Evolutionary conservation across 169 alveolate genomes (phyloP).

Genomic region (Plasmodium gonderi): DNA sequence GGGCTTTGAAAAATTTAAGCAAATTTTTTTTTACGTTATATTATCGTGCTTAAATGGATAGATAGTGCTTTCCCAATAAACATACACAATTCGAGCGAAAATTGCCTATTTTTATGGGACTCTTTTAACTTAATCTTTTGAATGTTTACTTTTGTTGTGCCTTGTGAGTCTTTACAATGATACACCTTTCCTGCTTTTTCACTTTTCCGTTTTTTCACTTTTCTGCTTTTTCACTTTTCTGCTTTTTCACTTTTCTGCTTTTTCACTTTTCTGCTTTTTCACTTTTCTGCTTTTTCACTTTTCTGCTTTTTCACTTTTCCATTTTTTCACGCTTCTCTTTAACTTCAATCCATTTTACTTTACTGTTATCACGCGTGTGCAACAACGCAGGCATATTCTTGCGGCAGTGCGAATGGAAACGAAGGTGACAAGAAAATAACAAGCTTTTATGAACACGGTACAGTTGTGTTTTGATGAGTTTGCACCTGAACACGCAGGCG

Average conservation of each 20-base stretch:
- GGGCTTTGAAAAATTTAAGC: not conserved
- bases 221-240: not conserved
- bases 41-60: not conserved
- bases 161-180: not conserved
- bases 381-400: slow-evolving; percentile 3
- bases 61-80: not conserved
- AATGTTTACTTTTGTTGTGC: not conserved
- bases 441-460: slow-evolving; percentile 26
- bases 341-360: not conserved
- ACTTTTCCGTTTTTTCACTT: not conserved
- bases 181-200: not conserved
- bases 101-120: not conserved
- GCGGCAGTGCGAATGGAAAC: slow-evolving; percentile 9
- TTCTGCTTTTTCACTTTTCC: not conserved
- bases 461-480: not conserved
- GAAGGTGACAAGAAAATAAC: slow-evolving; percentile 21
- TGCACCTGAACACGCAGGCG: not conserved
- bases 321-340: not conserved
- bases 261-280: not conserved
- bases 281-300: not conserved
- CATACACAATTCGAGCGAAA: not conserved
- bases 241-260: not conserved
- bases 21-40: not conserved
- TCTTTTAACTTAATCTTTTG: not conserved
- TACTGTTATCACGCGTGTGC: not conserved